These are phyloP conservation scores for Fusarium torulosum DNA, from an alignment of 2,329 filamentous ascomycete genomes.

Conservation along the genomic window DNA sequence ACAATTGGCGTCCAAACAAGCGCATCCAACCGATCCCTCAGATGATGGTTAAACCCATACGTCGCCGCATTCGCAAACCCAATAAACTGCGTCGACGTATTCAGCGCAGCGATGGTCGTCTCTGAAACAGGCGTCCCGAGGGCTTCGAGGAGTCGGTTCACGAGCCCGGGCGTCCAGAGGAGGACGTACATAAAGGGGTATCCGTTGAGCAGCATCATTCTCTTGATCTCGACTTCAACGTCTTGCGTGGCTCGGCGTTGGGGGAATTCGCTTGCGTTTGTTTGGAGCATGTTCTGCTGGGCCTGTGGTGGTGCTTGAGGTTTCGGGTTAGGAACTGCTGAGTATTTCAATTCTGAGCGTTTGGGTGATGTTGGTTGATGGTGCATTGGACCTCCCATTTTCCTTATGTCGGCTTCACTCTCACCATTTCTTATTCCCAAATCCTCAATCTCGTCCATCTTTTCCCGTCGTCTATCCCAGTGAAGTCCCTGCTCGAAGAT, in stretches of 20 bases:
- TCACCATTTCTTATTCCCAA: constrained; percentile 8
- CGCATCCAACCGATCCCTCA: constrained; percentile 35
- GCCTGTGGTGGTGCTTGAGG: constrained; percentile 8
- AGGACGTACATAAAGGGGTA: constrained; percentile 46
- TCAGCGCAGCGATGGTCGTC: constrained; percentile 33
- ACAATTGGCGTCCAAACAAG: constrained; percentile 35
- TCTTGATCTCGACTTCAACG: constrained; percentile 41
- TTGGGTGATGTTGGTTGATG: not conserved
- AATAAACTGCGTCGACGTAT: constrained; percentile 41
- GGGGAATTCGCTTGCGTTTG: constrained; percentile 43
- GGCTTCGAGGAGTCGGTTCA: constrained; percentile 43
- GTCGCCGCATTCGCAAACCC: constrained; percentile 43
- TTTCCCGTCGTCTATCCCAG: not conserved
- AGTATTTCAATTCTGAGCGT: constrained; percentile 5
- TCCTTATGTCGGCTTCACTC: constrained; percentile 1
- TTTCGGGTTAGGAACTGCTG: constrained; percentile 26
- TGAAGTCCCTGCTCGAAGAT: constrained; percentile 8
- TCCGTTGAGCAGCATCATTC: constrained; percentile 45
- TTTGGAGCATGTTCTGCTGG: constrained; percentile 22
- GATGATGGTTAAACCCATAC: constrained; percentile 45
- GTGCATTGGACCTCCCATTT: not conserved
- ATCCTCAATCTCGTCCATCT: constrained; percentile 18
- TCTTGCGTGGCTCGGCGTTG: constrained; percentile 33
- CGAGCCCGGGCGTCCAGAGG: constrained; percentile 41
- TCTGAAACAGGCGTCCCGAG: constrained; percentile 20